Evolutionary conservation across 1,284 basidiomycete species (phyloP), one percentile per base, ranked within the genome.

Genomic region (Ustilago trichophora): DNA sequence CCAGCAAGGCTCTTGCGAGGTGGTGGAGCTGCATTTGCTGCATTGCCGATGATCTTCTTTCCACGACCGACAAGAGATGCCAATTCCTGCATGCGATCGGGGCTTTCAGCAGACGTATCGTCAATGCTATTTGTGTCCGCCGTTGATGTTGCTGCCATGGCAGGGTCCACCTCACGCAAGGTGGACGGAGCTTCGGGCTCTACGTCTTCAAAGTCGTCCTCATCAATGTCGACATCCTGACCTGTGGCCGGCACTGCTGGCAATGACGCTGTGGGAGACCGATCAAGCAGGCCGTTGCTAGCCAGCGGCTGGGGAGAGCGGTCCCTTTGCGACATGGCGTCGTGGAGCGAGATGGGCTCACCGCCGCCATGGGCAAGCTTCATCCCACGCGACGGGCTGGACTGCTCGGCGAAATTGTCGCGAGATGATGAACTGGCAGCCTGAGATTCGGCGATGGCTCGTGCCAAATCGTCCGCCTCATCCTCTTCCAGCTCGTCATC

Each of bases 401-500:
- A 6, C 10, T 42, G 34, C 29, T 49, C 21, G 12, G n/a, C 33
- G 13, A 24, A 21, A 27, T 11, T 13, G n/a, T 26, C 16, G 25
- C 26, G 29, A 38, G 37, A 29, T 13, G 27, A 29, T 4, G 49
- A 21, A 5, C 26, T 33, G 3, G 36, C 36, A 36, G 49, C 36
- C 36, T 59, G 58, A 33, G 71, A 73, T 15, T 64, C 59, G 15
- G 62, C 55, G 24, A 77, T 63, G 11, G 75, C 75, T 12, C 57
- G 44, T 21, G 70, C 62, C 3, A 77, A 49, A 35, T 77, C 73
- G 29, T 74, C 67, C 15, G 71, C 62, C 41, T 77, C 75, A 21
- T 75, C 73, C 36, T 57, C 46, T 13, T 68, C 62, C n/a, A 73
- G 27, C 37, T 51, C 49, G 22, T 72, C 54, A n/a, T 59, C 47